Evolutionary conservation across 352 stramenopile genomes (phyloP).

Genomic region (Hyaloperonospora arabidopsidis): DNA sequence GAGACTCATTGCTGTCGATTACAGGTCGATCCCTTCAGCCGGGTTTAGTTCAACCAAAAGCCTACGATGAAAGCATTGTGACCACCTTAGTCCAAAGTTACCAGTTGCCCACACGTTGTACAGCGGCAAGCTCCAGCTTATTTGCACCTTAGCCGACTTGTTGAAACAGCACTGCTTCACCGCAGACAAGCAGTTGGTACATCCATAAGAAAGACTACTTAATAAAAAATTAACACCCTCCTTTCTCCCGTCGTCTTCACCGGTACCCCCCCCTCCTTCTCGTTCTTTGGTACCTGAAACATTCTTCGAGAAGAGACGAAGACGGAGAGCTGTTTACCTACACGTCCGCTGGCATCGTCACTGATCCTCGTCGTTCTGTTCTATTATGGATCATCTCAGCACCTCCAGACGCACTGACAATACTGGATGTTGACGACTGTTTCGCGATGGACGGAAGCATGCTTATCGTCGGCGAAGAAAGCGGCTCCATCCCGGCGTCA

Average conservation of each 20-base stretch:
- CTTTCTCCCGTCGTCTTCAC: conserved; percentile 22
- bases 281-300: conserved; percentile 11
- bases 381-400: conserved; percentile 25
- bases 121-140: too few species aligned
- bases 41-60: too few species aligned
- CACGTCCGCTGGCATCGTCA: conserved; percentile 30
- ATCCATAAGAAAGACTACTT: conserved; percentile 20
- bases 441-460: conserved; percentile 66
- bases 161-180: neutral
- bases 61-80: too few species aligned
- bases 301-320: conserved; percentile 13
- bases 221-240: conserved; percentile 33
- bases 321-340: conserved; percentile 25
- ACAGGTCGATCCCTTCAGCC: too few species aligned
- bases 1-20: too few species aligned
- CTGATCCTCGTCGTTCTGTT: conserved; percentile 43
- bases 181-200: conserved; percentile 10
- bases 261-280: conserved; percentile 12
- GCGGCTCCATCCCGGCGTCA: conserved; percentile 47
- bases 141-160: too few species aligned
- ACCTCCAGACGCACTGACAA: conserved; percentile 23
- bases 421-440: conserved; percentile 34
- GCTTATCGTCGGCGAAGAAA: conserved; percentile 65
- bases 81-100: too few species aligned
- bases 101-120: too few species aligned